phyloP scores from a whole-genome alignment of 2,329 filamentous ascomycete genomes.

The Bimuria novae-zelandiae region DNA sequence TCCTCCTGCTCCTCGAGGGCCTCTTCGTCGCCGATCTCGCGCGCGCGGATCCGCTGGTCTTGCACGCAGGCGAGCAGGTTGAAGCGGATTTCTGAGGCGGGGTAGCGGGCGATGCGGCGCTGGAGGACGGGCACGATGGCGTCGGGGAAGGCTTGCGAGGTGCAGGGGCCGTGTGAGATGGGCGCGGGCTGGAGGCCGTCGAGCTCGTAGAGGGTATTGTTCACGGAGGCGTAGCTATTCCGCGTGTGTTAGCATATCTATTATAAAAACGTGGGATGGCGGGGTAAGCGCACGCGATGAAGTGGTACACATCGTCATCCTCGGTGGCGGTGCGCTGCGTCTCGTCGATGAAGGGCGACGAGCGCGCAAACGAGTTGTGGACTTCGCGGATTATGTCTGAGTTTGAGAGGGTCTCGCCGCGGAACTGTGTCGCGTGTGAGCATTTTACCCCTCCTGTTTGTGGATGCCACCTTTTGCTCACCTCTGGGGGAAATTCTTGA shows the following conservation, averaged over 20 bases:
- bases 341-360: constrained; percentile 91
- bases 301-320: constrained; percentile 93
- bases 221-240: constrained; percentile 72
- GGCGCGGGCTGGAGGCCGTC: constrained; percentile 93
- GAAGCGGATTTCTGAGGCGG: constrained; percentile 86
- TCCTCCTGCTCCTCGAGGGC: constrained; percentile 76
- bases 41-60: constrained; percentile 76
- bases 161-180: constrained; percentile 82
- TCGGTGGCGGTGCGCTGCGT: constrained; percentile 72
- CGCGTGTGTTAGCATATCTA: constrained; percentile 12
- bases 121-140: constrained; percentile 88
- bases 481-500: constrained; percentile 71
- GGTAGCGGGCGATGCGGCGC: constrained; percentile 82
- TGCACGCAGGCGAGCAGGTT: constrained; percentile 92
- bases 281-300: constrained; percentile 66
- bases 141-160: constrained; percentile 71
- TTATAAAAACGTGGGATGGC: background rate
- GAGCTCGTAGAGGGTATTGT: constrained; percentile 85
- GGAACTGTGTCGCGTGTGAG: constrained; percentile 55
- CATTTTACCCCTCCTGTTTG: background rate
- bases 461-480: constrained; percentile 28
- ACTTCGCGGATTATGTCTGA: constrained; percentile 63
- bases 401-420: constrained; percentile 73
- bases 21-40: constrained; percentile 82
- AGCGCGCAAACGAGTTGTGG: constrained; percentile 88